A percentile compares a stretch with the other conserved stretches of the same genome.
phyloP scores from a whole-genome alignment of 768 basidiomycete genomes.

The Hericium erinaceus region DNA sequence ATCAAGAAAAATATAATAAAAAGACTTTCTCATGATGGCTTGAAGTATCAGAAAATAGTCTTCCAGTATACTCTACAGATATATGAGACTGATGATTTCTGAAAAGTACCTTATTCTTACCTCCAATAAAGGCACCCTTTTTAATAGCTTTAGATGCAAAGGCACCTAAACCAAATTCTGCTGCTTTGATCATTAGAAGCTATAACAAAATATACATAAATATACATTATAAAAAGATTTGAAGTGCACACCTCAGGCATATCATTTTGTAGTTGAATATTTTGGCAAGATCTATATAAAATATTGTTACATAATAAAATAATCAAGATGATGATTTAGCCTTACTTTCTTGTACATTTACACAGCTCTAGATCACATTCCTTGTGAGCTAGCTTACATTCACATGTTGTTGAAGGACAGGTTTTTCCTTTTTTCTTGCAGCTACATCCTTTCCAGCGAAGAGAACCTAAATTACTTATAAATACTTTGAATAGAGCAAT shows the following conservation, averaged over 20 bases:
- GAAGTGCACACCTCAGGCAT: neutral
- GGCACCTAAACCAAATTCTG: constrained; percentile 33
- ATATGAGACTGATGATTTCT: neutral
- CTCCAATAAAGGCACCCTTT: constrained; percentile 20
- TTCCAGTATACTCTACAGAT: neutral
- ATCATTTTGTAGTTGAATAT: neutral
- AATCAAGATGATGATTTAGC: neutral
- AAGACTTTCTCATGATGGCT: neutral
- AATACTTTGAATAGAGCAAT: neutral
- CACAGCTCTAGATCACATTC: constrained; percentile 36
- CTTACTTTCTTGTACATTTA: neutral
- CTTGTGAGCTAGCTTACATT: constrained; percentile 37
- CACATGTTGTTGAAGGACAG: constrained; percentile 35
- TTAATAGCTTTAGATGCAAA: neutral
- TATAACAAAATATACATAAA: neutral
- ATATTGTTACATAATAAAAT: neutral
- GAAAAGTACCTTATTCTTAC: neutral
- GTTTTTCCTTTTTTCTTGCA: constrained; percentile 16
- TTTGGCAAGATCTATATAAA: neutral
- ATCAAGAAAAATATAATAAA: neutral
- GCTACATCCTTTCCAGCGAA: constrained; percentile 52
- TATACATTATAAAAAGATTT: neutral
- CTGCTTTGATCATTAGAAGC: constrained; percentile 23
- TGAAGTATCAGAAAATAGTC: neutral
- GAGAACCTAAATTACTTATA: constrained; percentile 31